These are phyloP conservation scores for Exophiala bonariae DNA, from an alignment of 2,329 filamentous ascomycete genomes.

Conservation along the genomic window DNA sequence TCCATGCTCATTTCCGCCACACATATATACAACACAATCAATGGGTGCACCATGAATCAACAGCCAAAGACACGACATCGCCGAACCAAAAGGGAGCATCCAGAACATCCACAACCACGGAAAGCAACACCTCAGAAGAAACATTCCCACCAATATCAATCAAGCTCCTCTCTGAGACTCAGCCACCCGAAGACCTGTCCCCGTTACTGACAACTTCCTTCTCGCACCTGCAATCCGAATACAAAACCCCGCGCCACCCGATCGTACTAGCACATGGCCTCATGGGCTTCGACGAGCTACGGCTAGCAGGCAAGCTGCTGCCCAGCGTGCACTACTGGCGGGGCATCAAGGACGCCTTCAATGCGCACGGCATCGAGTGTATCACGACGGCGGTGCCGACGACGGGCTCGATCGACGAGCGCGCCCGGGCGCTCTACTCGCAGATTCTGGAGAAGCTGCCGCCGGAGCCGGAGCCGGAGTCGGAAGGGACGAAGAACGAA, in stretches of 20 bases:
- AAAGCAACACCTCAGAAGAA: background rate
- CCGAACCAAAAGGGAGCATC: background rate
- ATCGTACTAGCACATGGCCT: constrained; percentile 66
- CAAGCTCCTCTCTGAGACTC: constrained; percentile 7
- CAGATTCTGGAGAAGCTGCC: constrained; percentile 54
- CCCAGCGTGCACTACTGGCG: constrained; percentile 66
- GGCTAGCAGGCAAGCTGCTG: constrained; percentile 52
- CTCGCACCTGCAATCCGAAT: constrained; percentile 57
- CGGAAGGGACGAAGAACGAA: no score
- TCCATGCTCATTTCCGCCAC: background rate
- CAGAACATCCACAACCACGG: background rate
- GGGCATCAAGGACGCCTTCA: constrained; percentile 60
- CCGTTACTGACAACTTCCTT: constrained; percentile 65
- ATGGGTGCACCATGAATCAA: no score
- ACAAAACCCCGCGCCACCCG: constrained; percentile 59
- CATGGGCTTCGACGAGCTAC: constrained; percentile 64
- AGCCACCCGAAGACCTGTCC: constrained; percentile 14
- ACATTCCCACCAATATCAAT: constrained; percentile 2
- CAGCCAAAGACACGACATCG: background rate
- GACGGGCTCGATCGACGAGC: constrained; percentile 59
- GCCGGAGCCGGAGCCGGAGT: no score
- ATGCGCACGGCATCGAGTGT: constrained; percentile 58
- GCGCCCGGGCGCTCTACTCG: constrained; percentile 54
- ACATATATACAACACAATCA: background rate
- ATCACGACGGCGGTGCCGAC: constrained; percentile 61